These are phyloP conservation scores for Neofusicoccum cordaticola DNA, from an alignment of 2,329 filamentous ascomycete genomes.

Conservation along the genomic window DNA sequence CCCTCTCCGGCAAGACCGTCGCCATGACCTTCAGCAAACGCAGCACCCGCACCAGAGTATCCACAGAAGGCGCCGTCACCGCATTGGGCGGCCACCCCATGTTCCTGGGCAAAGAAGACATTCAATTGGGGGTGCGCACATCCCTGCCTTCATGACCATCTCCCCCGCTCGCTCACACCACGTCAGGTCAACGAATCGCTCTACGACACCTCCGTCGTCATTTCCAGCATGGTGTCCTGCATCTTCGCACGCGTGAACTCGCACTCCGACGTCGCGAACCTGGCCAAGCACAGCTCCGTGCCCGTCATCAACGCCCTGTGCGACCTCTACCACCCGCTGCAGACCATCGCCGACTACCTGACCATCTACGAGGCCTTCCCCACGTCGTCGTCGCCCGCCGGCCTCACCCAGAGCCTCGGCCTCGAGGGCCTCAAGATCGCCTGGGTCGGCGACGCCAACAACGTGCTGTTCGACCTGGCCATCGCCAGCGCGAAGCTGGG, in stretches of 20 bases:
- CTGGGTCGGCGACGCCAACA: constrained; percentile 96
- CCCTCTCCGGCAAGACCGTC: constrained; percentile 73
- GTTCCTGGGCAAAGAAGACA: constrained; percentile 95
- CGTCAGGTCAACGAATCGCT: constrained; percentile 82
- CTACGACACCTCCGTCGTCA: constrained; percentile 86
- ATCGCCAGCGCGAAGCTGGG: constrained; percentile 86
- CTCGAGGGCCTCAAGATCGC: constrained; percentile 84
- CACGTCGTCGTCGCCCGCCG: constrained; percentile 32
- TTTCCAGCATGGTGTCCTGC: constrained; percentile 67
- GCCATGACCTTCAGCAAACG: constrained; percentile 98
- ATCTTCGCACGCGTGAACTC: constrained; percentile 53
- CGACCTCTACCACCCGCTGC: constrained; percentile 88
- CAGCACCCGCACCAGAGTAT: constrained; percentile 88
- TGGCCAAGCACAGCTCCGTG: constrained; percentile 48
- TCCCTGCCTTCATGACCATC: neutral
- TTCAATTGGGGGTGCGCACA: constrained; percentile 76
- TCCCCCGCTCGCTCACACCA: constrained; percentile 16
- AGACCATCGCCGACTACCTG: constrained; percentile 90
- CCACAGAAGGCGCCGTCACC: constrained; percentile 87
- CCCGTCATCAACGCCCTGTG: constrained; percentile 64
- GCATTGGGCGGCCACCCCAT: constrained; percentile 89
- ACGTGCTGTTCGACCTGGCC: constrained; percentile 90
- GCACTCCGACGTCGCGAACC: constrained; percentile 48
- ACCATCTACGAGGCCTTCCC: constrained; percentile 80
- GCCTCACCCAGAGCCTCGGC: constrained; percentile 56